Conservation (phyloP, 371 early-diverging fungal species). For the Funneliformis caledonium region DNA sequence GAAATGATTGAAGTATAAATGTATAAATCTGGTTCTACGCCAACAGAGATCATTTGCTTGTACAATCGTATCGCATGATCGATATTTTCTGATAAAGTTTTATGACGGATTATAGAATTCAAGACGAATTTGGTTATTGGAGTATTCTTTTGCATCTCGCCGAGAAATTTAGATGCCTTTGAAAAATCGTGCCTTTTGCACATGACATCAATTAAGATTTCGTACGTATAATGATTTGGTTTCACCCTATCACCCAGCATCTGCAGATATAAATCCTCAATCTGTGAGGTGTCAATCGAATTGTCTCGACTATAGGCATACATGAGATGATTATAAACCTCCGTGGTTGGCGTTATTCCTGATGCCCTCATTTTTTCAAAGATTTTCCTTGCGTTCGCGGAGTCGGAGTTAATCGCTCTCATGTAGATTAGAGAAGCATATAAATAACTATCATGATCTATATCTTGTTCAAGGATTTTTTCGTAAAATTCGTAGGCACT, state of each 20-base stretch:
- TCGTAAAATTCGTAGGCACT: not conserved
- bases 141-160: constrained; percentile 10
- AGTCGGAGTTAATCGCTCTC: not conserved
- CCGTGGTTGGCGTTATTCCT: not conserved
- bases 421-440: constrained; percentile 1
- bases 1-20: constrained; percentile 16
- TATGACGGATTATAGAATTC: constrained; percentile 2
- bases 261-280: not conserved
- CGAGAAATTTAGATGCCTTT: not conserved
- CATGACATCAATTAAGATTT: constrained; percentile 1
- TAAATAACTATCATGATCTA: constrained; percentile 4
- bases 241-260: not conserved
- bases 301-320: constrained; percentile 3
- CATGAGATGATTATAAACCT: constrained; percentile 10
- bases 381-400: not conserved
- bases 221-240: constrained; percentile 15
- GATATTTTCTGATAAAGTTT: not conserved
- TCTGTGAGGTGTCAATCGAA: not conserved
- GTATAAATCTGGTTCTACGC: constrained; percentile 10
- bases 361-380: not conserved
- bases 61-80: not conserved
- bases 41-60: constrained; percentile 3
- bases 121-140: not conserved
- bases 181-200: not conserved
- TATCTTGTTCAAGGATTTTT: not conserved